Evolutionary conservation across 2,329 filamentous ascomycete genomes (phyloP).

Genomic region (Fusarium keratoplasticum): DNA sequence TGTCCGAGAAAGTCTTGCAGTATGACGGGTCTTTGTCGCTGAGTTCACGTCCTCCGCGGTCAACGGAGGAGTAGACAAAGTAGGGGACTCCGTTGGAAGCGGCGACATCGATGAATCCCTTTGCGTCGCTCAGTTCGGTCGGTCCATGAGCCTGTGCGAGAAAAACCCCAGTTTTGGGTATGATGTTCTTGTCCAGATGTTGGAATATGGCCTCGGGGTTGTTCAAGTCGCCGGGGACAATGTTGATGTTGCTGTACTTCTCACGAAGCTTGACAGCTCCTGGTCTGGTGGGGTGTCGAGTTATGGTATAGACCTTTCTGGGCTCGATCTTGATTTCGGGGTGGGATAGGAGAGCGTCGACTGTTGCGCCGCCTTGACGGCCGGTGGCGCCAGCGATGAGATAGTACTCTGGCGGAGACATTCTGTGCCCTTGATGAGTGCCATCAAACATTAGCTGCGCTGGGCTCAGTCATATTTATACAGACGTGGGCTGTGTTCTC

Average conservation of each 20-base stretch:
- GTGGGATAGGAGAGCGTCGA: conserved; percentile 42
- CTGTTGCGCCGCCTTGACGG: conserved; percentile 46
- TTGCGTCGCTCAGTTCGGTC: conserved; percentile 61
- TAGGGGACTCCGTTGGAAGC: conserved; percentile 62
- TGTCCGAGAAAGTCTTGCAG: conserved; percentile 54
- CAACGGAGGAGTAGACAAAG: conserved; percentile 73
- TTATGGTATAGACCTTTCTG: conserved; percentile 58
- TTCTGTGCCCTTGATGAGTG: background rate
- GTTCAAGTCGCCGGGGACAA: conserved; percentile 67
- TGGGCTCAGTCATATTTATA: background rate
- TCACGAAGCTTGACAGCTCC: conserved; percentile 48
- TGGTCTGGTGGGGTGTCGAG: conserved; percentile 59
- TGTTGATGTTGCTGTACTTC: conserved; percentile 56
- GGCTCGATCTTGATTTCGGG: conserved; percentile 56
- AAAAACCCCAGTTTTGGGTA: conserved; percentile 32
- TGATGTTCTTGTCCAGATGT: conserved; percentile 23
- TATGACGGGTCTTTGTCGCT: conserved; percentile 44
- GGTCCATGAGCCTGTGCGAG: conserved; percentile 49
- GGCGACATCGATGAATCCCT: conserved; percentile 62
- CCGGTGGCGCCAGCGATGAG: conserved; percentile 47
- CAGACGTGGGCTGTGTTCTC: background rate
- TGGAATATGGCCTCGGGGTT: conserved; percentile 60
- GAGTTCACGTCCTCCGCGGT: conserved; percentile 73
- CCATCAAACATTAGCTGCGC: background rate
- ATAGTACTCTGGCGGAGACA: conserved; percentile 17